Conservation (phyloP, 495 filamentous ascomycete genomes). For the Podospora tetraspora region DNA sequence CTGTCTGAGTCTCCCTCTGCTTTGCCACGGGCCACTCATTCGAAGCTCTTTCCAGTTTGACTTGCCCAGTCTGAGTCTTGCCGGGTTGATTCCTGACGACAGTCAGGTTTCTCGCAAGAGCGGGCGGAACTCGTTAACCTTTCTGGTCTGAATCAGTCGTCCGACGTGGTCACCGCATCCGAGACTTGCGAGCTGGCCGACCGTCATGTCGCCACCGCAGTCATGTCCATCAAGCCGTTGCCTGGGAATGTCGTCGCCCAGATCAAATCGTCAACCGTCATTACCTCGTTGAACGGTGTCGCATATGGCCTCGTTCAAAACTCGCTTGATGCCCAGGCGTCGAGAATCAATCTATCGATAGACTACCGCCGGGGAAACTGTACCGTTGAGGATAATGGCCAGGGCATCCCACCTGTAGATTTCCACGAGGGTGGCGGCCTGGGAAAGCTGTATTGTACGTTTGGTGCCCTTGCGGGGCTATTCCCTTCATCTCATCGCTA, state of each 20-base stretch:
- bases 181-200: neutral
- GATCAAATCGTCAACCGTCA: slow-evolving; percentile 76
- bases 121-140: neutral
- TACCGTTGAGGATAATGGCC: slow-evolving; percentile 81
- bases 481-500: neutral
- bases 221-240: slow-evolving; percentile 63
- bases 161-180: neutral
- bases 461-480: neutral
- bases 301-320: slow-evolving; percentile 76
- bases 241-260: slow-evolving; percentile 74
- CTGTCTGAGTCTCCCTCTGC: neutral
- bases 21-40: neutral
- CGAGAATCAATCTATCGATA: slow-evolving; percentile 62
- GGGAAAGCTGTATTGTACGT: slow-evolving; percentile 67
- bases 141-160: neutral
- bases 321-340: slow-evolving; percentile 74
- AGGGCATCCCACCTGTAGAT: slow-evolving; percentile 67
- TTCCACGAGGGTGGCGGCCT: slow-evolving; percentile 68
- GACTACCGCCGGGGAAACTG: slow-evolving; percentile 76
- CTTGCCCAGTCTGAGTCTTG: neutral
- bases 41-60: neutral
- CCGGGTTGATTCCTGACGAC: neutral
- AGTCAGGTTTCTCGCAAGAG: neutral
- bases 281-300: slow-evolving; percentile 70
- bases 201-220: slow-evolving; percentile 15